These are phyloP conservation scores for Wolfiporia cocos DNA, from an alignment of 1,284 basidiomycete species.

Conservation along the genomic window DNA sequence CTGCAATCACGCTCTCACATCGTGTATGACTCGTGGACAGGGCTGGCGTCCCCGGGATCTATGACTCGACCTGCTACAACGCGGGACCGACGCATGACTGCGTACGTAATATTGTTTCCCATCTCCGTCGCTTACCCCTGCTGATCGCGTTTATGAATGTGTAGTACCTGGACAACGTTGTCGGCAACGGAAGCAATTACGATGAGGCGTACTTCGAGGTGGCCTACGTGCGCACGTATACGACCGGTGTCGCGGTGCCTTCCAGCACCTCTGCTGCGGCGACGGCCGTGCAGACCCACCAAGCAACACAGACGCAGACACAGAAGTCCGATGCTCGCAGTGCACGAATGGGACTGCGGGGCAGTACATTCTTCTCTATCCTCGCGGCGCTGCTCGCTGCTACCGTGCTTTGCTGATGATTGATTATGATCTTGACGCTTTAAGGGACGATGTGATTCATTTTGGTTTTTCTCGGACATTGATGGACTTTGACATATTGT, in stretches of 20 bases:
- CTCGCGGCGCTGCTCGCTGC: not conserved
- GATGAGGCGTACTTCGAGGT: conserved; percentile 50
- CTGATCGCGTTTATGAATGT: not conserved
- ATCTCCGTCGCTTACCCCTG: not conserved
- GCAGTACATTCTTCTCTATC: not conserved
- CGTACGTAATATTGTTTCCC: conserved; percentile 22
- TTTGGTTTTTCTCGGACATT: no score
- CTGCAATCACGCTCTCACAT: not conserved
- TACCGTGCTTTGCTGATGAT: not conserved
- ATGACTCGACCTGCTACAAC: conserved; percentile 32
- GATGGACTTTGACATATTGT: no score
- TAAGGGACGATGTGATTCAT: no score
- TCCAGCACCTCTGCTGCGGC: conserved; percentile 5
- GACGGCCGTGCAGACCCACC: not conserved
- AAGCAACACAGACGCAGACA: not conserved
- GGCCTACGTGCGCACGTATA: conserved; percentile 43
- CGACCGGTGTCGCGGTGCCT: conserved; percentile 18
- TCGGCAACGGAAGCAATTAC: conserved; percentile 47
- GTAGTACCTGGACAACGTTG: conserved; percentile 47
- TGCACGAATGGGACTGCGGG: not conserved
- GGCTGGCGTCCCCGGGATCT: conserved; percentile 42
- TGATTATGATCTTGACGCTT: no score
- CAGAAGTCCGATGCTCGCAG: conserved; percentile 1
- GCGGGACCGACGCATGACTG: conserved; percentile 34
- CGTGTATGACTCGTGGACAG: conserved; percentile 20